A percentile compares a stretch with the other conserved stretches of the same genome.
phyloP scores from a whole-genome alignment of 2,329 filamentous ascomycete genomes.

The Fragosphaeria purpurea region DNA sequence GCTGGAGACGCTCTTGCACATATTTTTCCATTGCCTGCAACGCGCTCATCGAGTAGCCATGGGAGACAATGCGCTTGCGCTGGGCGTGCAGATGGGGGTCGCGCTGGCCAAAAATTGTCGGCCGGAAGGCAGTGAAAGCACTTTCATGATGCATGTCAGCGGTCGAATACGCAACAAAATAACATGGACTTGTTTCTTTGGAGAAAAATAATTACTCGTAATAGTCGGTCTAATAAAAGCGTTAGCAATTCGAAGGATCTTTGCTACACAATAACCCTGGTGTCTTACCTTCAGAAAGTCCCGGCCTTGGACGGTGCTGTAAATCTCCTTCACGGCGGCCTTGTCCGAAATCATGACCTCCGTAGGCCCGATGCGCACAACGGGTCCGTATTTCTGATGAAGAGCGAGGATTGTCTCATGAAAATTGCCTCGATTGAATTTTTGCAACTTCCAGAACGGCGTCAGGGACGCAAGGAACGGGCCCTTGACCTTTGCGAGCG shows the following conservation, averaged over 20 bases:
- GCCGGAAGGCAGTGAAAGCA: slow-evolving; percentile 5
- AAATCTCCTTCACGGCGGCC: slow-evolving; percentile 5
- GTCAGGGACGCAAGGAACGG: slow-evolving; percentile 6
- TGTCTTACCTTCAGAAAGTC: slow-evolving; percentile 8
- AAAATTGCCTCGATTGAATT: slow-evolving; percentile 4
- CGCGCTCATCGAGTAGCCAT: slow-evolving; percentile 7
- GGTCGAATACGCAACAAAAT: too few relatives aligned
- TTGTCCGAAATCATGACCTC: slow-evolving; percentile 8
- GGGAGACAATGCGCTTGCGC: slow-evolving; percentile 7
- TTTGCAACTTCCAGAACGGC: slow-evolving; percentile 1
- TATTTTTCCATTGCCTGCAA: slow-evolving; percentile 7
- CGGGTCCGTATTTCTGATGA: slow-evolving; percentile 5
- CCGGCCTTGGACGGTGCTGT: slow-evolving; percentile 6
- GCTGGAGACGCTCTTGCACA: slow-evolving; percentile 4
- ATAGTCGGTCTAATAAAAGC: too few relatives aligned
- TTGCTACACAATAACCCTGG: not conserved
- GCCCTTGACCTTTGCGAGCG: slow-evolving; percentile 3
- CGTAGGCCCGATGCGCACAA: slow-evolving; percentile 4
- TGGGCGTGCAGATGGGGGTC: slow-evolving; percentile 6
- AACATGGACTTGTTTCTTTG: too few relatives aligned
- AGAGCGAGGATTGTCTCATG: slow-evolving; percentile 5
- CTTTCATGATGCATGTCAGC: not conserved
- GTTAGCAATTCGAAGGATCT: too few relatives aligned
- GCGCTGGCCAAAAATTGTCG: slow-evolving; percentile 6
- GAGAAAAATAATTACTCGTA: too few relatives aligned